Percentiles rank a stretch among this genome's conserved stretches.
phyloP scores from a whole-genome alignment of 495 filamentous ascomycete genomes.

The Lindgomyces ingoldianus region DNA sequence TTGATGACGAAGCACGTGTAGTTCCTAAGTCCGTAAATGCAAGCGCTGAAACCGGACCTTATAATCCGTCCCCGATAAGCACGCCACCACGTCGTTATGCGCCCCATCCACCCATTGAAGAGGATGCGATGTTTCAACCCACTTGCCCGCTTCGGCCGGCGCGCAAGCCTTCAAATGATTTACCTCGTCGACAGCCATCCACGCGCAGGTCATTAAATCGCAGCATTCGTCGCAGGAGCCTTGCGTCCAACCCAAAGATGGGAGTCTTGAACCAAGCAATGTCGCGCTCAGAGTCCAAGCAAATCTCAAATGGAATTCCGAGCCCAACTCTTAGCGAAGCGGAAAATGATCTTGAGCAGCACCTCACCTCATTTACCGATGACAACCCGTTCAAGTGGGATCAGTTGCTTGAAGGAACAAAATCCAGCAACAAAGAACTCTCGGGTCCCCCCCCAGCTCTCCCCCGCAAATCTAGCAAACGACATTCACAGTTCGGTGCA shows the following conservation, averaged over 20 bases:
- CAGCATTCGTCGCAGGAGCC: slow-evolving; percentile 1
- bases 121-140: slow-evolving; percentile 7
- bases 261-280: slow-evolving; percentile 28
- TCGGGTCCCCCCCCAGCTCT: slow-evolving; percentile 20
- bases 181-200: not conserved
- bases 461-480: slow-evolving; percentile 36
- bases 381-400: slow-evolving; percentile 36
- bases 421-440: not conserved
- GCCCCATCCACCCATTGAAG: slow-evolving; percentile 26
- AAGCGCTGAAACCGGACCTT: slow-evolving; percentile 28
- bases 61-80: not conserved
- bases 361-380: slow-evolving; percentile 31
- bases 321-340: slow-evolving; percentile 47
- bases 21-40: slow-evolving; percentile 9
- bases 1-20: slow-evolving; percentile 13
- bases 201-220: slow-evolving; percentile 14
- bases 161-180: not conserved
- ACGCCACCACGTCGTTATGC: slow-evolving; percentile 7
- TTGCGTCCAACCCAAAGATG: slow-evolving; percentile 1
- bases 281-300: slow-evolving; percentile 13
- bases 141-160: slow-evolving; percentile 17
- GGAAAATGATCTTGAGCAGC: slow-evolving; percentile 40
- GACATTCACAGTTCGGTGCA: slow-evolving; percentile 3
- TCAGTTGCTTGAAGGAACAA: slow-evolving; percentile 10
- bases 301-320: slow-evolving; percentile 11